Evolutionary conservation across 306 rosid species (phyloP).

Genomic region (Citrullus amarus): DNA sequence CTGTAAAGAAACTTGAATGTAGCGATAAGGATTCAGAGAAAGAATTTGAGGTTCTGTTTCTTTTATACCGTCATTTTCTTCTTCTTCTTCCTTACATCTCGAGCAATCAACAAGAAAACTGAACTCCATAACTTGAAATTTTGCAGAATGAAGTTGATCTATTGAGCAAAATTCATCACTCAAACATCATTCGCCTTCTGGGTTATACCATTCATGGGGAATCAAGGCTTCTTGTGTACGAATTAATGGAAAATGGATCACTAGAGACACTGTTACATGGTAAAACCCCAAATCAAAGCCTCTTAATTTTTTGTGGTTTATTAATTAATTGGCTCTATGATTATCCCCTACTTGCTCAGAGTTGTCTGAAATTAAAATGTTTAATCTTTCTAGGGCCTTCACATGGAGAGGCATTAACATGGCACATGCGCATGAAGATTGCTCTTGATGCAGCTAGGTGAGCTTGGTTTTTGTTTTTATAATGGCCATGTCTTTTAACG

Average conservation of each 20-base stretch:
- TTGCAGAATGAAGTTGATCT: constrained; percentile 81
- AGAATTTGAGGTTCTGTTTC: constrained; percentile 61
- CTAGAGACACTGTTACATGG: constrained; percentile 82
- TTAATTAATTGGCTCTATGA: neutral
- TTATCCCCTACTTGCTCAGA: neutral
- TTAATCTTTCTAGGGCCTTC: constrained; percentile 46
- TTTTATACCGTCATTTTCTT: neutral
- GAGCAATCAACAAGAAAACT: neutral
- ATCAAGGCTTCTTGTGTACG: constrained; percentile 53
- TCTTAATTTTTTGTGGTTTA: neutral
- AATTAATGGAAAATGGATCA: constrained; percentile 84
- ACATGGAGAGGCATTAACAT: constrained; percentile 67
- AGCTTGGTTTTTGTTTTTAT: constrained; percentile 11
- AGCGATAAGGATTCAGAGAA: constrained; percentile 42
- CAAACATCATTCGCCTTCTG: constrained; percentile 59
- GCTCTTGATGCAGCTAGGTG: constrained; percentile 93
- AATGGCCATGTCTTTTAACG: neutral
- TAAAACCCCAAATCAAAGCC: constrained; percentile 14
- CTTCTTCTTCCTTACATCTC: neutral
- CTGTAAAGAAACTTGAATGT: constrained; percentile 68
- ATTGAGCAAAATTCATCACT: constrained; percentile 66
- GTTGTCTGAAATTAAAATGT: neutral
- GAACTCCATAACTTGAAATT: constrained; percentile 7
- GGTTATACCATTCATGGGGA: constrained; percentile 54
- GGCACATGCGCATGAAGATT: constrained; percentile 91